Evolutionary conservation across 768 basidiomycete species (phyloP), one percentile per base, ranked within the genome.

Genomic region (Suillus subaureus): DNA sequence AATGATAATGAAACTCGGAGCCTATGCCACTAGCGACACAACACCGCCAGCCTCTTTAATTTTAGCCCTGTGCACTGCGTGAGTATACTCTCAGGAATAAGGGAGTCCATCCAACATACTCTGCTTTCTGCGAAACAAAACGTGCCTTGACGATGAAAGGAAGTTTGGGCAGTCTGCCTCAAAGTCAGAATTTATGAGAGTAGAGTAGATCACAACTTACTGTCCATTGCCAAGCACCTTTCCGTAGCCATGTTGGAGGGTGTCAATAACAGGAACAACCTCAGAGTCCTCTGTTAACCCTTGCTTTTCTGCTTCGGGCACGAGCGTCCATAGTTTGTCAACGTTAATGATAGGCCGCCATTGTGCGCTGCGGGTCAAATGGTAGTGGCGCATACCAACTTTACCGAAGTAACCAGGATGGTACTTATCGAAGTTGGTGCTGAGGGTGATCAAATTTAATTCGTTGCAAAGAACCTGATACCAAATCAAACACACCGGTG

Each of bases 371-470:
- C 90, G 90, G 64, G 93, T 95, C 69, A 95, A 81, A 80, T 99
- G 97, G 93, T 92, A 99, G 81, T 91, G 90, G 78, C 97, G 90
- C 97, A 99, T 99, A 94, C 97, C 97, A 79, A 97, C 94, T 84
- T 98, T 98, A 86, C 96, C 96, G 80, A 97, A 99, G 94, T 98
- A 98, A 93, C 96, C 96, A 80, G 96, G 96, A 83, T 98, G 96
- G 91, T 95, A 98, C 84, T 97, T 97, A 82, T 97, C 96, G 77
- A 97, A 93, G 85, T 98, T 97, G 77, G 92, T 96, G 67, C 96
- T 94, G 68, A 23, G 64, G 49, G 42, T 64, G 62, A 56, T n/a
- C 35, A 61, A 61, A 15, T 31, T 60, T 21, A 60, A 60, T 28
- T 42, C 26, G 18, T 18, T 42, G 40, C 28, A 42, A 60, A 42